phyloP scores from a whole-genome alignment of 2,329 filamentous ascomycete genomes.

The Pyrenophora seminiperda region DNA sequence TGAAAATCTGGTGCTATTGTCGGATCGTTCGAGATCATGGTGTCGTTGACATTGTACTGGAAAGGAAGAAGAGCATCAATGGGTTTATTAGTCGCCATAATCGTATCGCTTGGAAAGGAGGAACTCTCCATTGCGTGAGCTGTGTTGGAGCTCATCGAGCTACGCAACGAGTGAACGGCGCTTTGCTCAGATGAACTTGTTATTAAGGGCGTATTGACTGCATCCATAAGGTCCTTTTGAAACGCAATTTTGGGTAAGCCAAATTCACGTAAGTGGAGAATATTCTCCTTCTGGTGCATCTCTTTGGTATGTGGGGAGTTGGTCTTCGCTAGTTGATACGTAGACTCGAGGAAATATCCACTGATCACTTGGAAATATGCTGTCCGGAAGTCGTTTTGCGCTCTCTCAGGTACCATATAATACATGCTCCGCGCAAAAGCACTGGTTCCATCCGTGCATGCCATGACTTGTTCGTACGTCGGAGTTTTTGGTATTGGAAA shows the following conservation, averaged over 20 bases:
- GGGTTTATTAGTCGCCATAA: neutral
- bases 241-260: conserved; percentile 32
- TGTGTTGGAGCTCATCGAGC: neutral
- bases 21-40: neutral
- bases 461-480: conserved; percentile 31
- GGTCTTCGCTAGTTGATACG: conserved; percentile 16
- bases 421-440: conserved; percentile 28
- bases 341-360: conserved; percentile 29
- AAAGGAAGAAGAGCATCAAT: conserved; percentile 9
- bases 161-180: neutral
- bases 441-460: conserved; percentile 23
- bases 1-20: neutral
- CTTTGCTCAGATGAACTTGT: neutral
- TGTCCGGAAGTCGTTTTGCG: conserved; percentile 26
- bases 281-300: conserved; percentile 30
- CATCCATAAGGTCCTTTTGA: conserved; percentile 34
- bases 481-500: conserved; percentile 38
- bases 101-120: neutral
- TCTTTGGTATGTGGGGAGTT: conserved; percentile 25
- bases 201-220: conserved; percentile 9
- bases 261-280: conserved; percentile 26
- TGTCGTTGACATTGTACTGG: conserved; percentile 22
- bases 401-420: conserved; percentile 33
- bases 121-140: neutral
- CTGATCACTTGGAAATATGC: conserved; percentile 37